These are phyloP conservation scores for Emergomyces pasteurianus DNA, from an alignment of 2,329 filamentous ascomycete genomes.

Conservation along the genomic window DNA sequence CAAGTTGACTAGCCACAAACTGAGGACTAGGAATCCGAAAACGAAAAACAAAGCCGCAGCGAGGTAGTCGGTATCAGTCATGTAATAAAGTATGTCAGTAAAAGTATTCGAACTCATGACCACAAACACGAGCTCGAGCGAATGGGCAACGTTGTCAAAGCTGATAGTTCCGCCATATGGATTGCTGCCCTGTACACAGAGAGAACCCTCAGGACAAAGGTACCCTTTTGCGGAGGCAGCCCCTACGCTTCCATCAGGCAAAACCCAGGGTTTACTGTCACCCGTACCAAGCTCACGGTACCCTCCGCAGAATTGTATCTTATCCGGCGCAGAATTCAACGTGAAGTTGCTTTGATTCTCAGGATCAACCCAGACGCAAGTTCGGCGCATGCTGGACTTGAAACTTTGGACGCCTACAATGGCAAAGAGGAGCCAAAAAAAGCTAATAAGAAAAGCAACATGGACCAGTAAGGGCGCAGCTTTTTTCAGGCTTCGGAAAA, in stretches of 20 bases:
- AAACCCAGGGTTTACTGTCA: conserved; percentile 55
- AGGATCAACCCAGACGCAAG: conserved; percentile 67
- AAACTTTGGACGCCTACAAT: conserved; percentile 97
- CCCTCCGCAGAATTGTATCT: conserved; percentile 75
- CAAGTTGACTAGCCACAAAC: conserved; percentile 92
- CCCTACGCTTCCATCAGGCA: conserved; percentile 40
- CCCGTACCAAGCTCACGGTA: conserved; percentile 53
- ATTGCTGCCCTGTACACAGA: conserved; percentile 67
- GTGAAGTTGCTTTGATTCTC: conserved; percentile 28
- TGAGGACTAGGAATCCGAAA: conserved; percentile 72
- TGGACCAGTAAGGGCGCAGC: conserved; percentile 83
- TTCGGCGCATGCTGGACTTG: conserved; percentile 66
- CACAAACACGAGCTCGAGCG: conserved; percentile 87
- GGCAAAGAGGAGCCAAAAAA: conserved; percentile 96
- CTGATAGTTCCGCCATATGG: conserved; percentile 78
- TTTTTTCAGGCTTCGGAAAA: conserved; percentile 88
- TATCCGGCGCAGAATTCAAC: conserved; percentile 42
- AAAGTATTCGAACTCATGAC: conserved; percentile 99
- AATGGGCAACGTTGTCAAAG: conserved; percentile 91
- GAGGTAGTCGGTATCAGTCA: conserved; percentile 82
- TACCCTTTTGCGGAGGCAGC: conserved; percentile 59
- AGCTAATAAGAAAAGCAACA: conserved; percentile 85
- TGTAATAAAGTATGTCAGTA: conserved; percentile 86
- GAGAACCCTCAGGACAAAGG: conserved; percentile 70
- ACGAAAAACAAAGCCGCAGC: conserved; percentile 68